A percentile compares a stretch with the other conserved stretches of the same genome.
Conservation (phyloP, 306 rosid genomes). For the Pterocarpus macrocarpus region DNA sequence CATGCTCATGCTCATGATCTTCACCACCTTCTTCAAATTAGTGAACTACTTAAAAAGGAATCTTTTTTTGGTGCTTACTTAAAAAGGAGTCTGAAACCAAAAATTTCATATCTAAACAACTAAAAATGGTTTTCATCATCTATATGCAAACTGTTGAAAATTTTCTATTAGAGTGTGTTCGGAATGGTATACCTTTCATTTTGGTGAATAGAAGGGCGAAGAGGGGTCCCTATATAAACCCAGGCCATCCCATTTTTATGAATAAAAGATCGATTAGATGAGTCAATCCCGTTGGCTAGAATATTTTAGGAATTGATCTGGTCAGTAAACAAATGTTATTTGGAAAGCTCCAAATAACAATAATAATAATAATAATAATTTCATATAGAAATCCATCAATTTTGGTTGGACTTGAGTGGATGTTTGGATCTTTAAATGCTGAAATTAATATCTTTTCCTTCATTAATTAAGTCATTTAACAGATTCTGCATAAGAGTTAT, state of each 20-base stretch:
- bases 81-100: not conserved
- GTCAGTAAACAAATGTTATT: no score
- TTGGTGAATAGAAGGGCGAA: not conserved
- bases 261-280: not conserved
- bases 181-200: not conserved
- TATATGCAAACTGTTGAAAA: not conserved
- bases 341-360: no score
- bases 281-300: not conserved
- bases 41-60: not conserved
- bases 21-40: not conserved
- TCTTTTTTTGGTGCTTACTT: no score
- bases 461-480: no score
- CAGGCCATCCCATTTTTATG: not conserved
- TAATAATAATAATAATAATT: no score
- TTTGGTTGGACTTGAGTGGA: no score
- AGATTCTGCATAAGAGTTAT: no score
- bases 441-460: no score
- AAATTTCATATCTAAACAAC: not conserved
- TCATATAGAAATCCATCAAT: no score
- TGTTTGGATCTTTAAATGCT: no score
- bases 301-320: no score
- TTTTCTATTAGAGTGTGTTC: not conserved
- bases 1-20: constrained; percentile 1
- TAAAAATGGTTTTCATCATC: constrained; percentile 5
- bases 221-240: not conserved